Percentiles rank a stretch among this genome's conserved stretches.
phyloP scores from a whole-genome alignment of 2,329 filamentous ascomycete species.

The Alternaria arborescens region DNA sequence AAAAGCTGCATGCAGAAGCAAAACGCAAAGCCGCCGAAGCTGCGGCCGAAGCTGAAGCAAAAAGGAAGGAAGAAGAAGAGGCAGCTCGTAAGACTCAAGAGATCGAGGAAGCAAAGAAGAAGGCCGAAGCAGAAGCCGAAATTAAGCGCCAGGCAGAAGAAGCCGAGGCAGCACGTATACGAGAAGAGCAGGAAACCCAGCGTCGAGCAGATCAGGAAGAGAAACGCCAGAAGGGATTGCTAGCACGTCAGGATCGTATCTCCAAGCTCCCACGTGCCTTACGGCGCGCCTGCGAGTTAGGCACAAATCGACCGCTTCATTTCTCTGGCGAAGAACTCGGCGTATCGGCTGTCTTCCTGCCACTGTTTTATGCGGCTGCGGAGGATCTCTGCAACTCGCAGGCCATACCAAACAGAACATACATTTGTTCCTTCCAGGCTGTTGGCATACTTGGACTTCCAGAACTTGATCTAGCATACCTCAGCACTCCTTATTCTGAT shows the following conservation, averaged over 20 bases:
- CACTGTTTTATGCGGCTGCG: conserved; percentile 47
- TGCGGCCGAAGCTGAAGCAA: conserved; percentile 36
- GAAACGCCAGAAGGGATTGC: conserved; percentile 38
- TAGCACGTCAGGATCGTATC: conserved; percentile 45
- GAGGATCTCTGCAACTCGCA: conserved; percentile 37
- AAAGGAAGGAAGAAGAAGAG: conserved; percentile 40
- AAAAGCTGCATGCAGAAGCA: conserved; percentile 39
- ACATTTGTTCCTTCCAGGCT: conserved; percentile 51
- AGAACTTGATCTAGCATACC: conserved; percentile 48
- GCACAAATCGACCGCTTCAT: conserved; percentile 48
- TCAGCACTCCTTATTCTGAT: conserved; percentile 44
- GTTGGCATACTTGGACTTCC: conserved; percentile 53
- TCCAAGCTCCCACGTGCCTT: conserved; percentile 49
- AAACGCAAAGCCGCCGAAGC: conserved; percentile 34
- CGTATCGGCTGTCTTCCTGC: conserved; percentile 50
- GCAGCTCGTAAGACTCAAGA: conserved; percentile 40
- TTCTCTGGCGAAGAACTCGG: conserved; percentile 52
- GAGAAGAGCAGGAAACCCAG: conserved; percentile 42
- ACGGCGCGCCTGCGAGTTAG: conserved; percentile 49
- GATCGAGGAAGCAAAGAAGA: conserved; percentile 40
- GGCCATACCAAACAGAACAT: conserved; percentile 35
- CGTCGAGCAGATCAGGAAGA: conserved; percentile 43
- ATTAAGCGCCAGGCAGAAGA: conserved; percentile 41
- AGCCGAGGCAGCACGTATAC: conserved; percentile 44
- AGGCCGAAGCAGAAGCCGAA: conserved; percentile 43